Evolutionary conservation across 2,329 filamentous ascomycete species (phyloP).

Genomic region (Davidsoniella eucalypti): DNA sequence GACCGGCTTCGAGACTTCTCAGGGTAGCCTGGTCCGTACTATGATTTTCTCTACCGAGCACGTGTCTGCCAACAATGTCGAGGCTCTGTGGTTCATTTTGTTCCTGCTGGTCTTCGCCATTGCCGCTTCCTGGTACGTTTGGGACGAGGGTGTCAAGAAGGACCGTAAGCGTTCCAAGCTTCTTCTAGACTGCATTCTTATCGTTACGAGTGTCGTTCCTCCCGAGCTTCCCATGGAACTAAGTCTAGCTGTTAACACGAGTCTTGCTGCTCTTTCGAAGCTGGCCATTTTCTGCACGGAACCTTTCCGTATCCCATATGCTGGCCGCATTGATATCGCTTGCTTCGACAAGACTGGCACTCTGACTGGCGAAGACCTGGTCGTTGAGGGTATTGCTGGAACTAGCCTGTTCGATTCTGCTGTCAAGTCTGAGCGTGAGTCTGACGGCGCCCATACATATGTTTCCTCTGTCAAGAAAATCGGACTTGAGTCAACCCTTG

Average conservation of each 20-base stretch:
- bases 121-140: slow-evolving; percentile 97
- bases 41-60: slow-evolving; percentile 99
- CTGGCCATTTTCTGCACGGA: slow-evolving; percentile 98
- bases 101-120: slow-evolving; percentile 93
- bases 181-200: slow-evolving; percentile 89
- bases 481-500: slow-evolving; percentile 70
- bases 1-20: slow-evolving; percentile 96
- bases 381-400: slow-evolving; percentile 92
- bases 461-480: slow-evolving; percentile 56
- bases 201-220: slow-evolving; percentile 95
- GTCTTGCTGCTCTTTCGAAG: slow-evolving; percentile 82
- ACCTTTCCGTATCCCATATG: slow-evolving; percentile 93
- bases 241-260: slow-evolving; percentile 93
- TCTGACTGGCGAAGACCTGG: slow-evolving; percentile 85
- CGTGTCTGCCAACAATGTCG: slow-evolving; percentile 94
- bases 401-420: slow-evolving; percentile 50
- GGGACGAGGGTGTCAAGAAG: slow-evolving; percentile 86
- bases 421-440: slow-evolving; percentile 47
- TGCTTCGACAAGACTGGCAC: slow-evolving; percentile 99
- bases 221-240: slow-evolving; percentile 97
- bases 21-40: slow-evolving; percentile 90
- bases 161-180: slow-evolving; percentile 96
- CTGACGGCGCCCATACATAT: slow-evolving; percentile 68
- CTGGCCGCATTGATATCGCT: slow-evolving; percentile 84
- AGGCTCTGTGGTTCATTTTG: slow-evolving; percentile 92